Percentiles rank a stretch among this genome's conserved stretches.
phyloP scores from a whole-genome alignment of 2,329 filamentous ascomycete species.

The Epichloe aotearoae region DNA sequence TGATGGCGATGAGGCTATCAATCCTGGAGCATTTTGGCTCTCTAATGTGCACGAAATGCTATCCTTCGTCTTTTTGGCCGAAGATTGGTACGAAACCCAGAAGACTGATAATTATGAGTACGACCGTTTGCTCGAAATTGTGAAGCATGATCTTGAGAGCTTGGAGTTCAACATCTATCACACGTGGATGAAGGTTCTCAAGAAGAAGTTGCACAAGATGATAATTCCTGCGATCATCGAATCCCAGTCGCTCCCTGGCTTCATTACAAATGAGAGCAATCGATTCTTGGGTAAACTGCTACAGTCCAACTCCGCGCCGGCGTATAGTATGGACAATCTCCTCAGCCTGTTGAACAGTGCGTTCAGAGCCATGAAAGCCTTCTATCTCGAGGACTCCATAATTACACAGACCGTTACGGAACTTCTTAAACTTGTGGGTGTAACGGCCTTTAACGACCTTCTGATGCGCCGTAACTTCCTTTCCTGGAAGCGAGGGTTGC shows the following conservation, averaged over 20 bases:
- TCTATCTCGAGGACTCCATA: constrained; percentile 92
- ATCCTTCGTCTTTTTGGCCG: constrained; percentile 95
- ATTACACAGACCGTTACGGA: constrained; percentile 93
- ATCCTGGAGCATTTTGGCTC: constrained; percentile 95
- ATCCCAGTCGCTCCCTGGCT: constrained; percentile 92
- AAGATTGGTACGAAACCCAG: constrained; percentile 98
- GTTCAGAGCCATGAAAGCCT: constrained; percentile 97
- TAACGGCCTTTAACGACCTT: constrained; percentile 96
- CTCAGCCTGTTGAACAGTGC: constrained; percentile 92
- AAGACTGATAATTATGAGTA: constrained; percentile 99
- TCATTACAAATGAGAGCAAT: constrained; percentile 97
- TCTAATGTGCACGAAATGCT: constrained; percentile 99
- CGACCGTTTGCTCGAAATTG: constrained; percentile 90
- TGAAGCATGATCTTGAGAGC: constrained; percentile 97
- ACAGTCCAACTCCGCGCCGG: constrained; percentile 75
- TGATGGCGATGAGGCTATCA: constrained; percentile 92
- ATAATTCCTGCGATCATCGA: constrained; percentile 98
- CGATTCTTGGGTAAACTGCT: constrained; percentile 95
- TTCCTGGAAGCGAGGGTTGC: constrained; percentile 96
- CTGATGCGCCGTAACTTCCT: constrained; percentile 97
- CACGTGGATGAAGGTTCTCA: constrained; percentile 99
- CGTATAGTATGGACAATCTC: constrained; percentile 99
- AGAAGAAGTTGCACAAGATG: constrained; percentile 99
- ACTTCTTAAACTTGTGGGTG: constrained; percentile 80
- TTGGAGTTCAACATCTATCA: constrained; percentile 99